These are phyloP conservation scores for Saccharomyces hybrid DNA, from an alignment of 1,139 yeast species.

Conservation along the genomic window DNA sequence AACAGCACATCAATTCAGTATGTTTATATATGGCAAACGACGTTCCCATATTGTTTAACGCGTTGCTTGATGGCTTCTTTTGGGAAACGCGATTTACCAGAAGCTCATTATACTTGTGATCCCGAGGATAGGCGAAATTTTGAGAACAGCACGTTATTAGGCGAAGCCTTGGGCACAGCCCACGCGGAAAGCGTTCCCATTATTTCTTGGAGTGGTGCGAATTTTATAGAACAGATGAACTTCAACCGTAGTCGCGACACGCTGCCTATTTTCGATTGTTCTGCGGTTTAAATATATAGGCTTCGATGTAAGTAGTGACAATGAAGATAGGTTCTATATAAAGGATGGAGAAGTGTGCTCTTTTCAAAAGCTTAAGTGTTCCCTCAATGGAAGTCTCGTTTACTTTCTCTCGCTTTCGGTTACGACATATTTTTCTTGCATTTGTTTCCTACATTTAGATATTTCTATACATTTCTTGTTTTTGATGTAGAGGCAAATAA, in stretches of 20 bases:
- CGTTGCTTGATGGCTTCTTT: not conserved
- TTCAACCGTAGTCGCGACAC: not conserved
- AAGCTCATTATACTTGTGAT: not conserved
- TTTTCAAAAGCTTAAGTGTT: not conserved
- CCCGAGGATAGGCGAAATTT: not conserved
- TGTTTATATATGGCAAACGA: not conserved
- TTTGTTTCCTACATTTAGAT: constrained; percentile 27
- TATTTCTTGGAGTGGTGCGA: not conserved
- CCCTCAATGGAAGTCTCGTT: too few species aligned
- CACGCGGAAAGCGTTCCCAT: not conserved
- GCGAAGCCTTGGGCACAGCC: not conserved
- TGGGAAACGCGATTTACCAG: not conserved
- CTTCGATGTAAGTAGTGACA: not conserved
- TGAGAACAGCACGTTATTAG: not conserved
- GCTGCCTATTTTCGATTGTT: not conserved
- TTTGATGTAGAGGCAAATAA: constrained; percentile 3
- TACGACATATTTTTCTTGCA: too few species aligned
- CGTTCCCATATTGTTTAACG: not conserved
- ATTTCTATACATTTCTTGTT: constrained; percentile 36
- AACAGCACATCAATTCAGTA: too few species aligned
- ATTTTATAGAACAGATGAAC: not conserved
- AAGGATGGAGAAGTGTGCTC: not conserved
- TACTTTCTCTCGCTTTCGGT: too few species aligned
- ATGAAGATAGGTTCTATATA: not conserved
- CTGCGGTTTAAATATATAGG: too few species aligned